phyloP scores from a whole-genome alignment of 2,329 filamentous ascomycete genomes.

The Diaporthe sp. region DNA sequence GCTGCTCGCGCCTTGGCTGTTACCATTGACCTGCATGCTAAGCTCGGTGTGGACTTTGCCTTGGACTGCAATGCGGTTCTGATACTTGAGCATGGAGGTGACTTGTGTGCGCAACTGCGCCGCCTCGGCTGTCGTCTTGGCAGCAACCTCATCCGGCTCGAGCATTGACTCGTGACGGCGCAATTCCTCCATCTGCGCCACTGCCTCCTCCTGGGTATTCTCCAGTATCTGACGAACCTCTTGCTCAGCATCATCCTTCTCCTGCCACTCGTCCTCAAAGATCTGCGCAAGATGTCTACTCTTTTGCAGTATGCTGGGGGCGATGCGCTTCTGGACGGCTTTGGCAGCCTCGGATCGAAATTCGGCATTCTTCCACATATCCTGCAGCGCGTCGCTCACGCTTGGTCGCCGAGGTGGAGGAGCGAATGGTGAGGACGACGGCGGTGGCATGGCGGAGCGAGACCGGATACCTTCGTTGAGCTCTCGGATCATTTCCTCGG shows the following conservation, averaged over 20 bases:
- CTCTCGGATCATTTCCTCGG: slow-evolving; percentile 85
- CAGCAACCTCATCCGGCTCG: slow-evolving; percentile 67
- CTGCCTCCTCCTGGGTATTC: slow-evolving; percentile 77
- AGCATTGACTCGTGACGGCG: slow-evolving; percentile 58
- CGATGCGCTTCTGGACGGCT: slow-evolving; percentile 77
- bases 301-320: slow-evolving; percentile 78
- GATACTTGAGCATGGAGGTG: slow-evolving; percentile 55
- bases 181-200: slow-evolving; percentile 71
- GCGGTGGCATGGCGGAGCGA: slow-evolving; percentile 71
- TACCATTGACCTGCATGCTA: slow-evolving; percentile 61
- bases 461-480: slow-evolving; percentile 78
- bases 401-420: slow-evolving; percentile 70
- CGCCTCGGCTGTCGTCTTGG: slow-evolving; percentile 65
- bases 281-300: slow-evolving; percentile 77
- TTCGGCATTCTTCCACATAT: slow-evolving; percentile 38
- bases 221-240: slow-evolving; percentile 76
- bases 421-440: slow-evolving; percentile 82
- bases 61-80: slow-evolving; percentile 67
- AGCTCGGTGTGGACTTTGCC: slow-evolving; percentile 66
- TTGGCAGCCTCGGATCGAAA: slow-evolving; percentile 72
- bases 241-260: slow-evolving; percentile 78
- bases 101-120: slow-evolving; percentile 57
- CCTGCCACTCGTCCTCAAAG: slow-evolving; percentile 81
- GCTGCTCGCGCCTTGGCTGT: slow-evolving; percentile 47
- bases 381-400: slow-evolving; percentile 65